Conservation (phyloP, 148 eudicot species). For the Amaranthus cruentus region DNA sequence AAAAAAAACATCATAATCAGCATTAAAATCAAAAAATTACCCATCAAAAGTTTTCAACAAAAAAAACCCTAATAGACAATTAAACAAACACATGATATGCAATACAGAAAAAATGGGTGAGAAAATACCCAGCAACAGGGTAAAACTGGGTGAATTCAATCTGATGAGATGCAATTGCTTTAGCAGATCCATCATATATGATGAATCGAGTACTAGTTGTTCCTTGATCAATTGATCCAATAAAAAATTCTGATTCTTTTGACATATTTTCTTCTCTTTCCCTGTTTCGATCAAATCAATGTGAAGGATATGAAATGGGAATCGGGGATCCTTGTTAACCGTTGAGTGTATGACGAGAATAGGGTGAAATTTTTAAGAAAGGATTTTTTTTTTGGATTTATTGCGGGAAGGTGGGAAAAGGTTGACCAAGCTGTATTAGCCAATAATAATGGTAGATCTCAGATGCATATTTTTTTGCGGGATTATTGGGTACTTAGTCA, state of each 20-base stretch:
- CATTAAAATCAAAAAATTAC: slow-evolving; percentile 16
- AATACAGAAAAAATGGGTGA: background rate
- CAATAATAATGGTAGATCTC: slow-evolving; percentile 2
- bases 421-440: slow-evolving; percentile 15
- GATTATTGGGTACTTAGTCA: slow-evolving; percentile 4
- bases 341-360: background rate
- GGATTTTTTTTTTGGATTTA: background rate
- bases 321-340: slow-evolving; percentile 9
- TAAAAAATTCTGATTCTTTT: slow-evolving; percentile 30
- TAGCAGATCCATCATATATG: slow-evolving; percentile 57
- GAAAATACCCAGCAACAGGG: slow-evolving; percentile 82
- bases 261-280: slow-evolving; percentile 38
- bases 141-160: slow-evolving; percentile 92
- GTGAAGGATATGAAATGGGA: background rate
- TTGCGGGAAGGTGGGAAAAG: slow-evolving; percentile 2
- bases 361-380: no score
- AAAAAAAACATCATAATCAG: slow-evolving; percentile 2
- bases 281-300: slow-evolving; percentile 20
- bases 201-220: slow-evolving; percentile 94
- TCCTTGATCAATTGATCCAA: slow-evolving; percentile 97
- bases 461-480: background rate
- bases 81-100: slow-evolving; percentile 15
- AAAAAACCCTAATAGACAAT: slow-evolving; percentile 10
- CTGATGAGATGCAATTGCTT: slow-evolving; percentile 79
- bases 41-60: background rate